Conservation (phyloP, 2,329 filamentous ascomycete species). For the Peltaster fructicola region DNA sequence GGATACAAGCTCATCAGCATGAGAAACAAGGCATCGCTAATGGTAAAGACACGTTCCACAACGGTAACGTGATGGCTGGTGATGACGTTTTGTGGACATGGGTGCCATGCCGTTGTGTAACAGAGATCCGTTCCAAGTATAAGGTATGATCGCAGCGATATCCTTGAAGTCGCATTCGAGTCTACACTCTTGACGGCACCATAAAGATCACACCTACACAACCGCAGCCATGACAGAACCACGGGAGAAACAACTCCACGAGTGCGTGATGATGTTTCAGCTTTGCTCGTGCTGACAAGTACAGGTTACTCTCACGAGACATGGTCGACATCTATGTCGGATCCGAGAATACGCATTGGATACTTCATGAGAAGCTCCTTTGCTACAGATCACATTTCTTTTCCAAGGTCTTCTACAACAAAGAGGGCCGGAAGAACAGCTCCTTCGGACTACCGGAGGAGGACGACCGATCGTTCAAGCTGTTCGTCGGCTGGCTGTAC, state of each 20-base stretch:
- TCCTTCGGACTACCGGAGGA: slow-evolving; percentile 34
- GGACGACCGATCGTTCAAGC: slow-evolving; percentile 33
- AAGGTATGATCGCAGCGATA: too few relatives aligned
- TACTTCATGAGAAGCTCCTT: slow-evolving; percentile 38
- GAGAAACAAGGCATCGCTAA: too few relatives aligned
- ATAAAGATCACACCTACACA: slow-evolving; percentile 2
- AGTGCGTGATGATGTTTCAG: slow-evolving; percentile 15
- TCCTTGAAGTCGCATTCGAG: too few relatives aligned
- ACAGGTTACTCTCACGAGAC: slow-evolving; percentile 34
- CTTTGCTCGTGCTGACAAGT: background rate
- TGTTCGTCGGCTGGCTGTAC: slow-evolving; percentile 39
- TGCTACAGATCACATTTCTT: slow-evolving; percentile 38
- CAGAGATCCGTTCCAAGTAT: too few relatives aligned
- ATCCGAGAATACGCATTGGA: slow-evolving; percentile 35
- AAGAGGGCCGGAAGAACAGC: slow-evolving; percentile 19
- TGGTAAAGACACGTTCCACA: too few relatives aligned
- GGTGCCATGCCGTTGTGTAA: too few relatives aligned
- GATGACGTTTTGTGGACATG: too few relatives aligned
- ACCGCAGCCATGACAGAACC: slow-evolving; percentile 10
- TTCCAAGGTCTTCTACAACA: slow-evolving; percentile 31
- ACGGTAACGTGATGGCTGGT: too few relatives aligned
- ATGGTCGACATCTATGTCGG: slow-evolving; percentile 41
- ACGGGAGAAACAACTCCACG: slow-evolving; percentile 24
- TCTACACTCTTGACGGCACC: too few relatives aligned
- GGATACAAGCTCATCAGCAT: too few relatives aligned